Percentiles rank a stretch among this genome's conserved stretches.
These are phyloP conservation scores for Pezicula carpinea DNA, from an alignment of 2,329 filamentous ascomycete species.

Conservation along the genomic window DNA sequence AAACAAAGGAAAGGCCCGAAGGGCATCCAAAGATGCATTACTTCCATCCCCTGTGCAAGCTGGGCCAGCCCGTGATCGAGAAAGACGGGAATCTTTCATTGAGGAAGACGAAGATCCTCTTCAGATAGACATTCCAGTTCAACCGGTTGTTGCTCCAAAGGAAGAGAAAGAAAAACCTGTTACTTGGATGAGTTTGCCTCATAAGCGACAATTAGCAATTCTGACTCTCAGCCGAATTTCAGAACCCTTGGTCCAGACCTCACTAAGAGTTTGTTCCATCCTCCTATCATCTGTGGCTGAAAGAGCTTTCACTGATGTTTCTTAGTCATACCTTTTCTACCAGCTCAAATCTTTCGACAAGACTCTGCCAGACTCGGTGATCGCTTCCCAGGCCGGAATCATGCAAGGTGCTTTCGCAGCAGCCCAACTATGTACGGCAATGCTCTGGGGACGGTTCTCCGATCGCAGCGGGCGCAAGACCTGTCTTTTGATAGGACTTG, in stretches of 20 bases:
- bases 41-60: too few species aligned
- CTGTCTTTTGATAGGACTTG: slow-evolving; percentile 58
- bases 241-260: slow-evolving; percentile 78
- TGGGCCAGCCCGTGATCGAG: not conserved
- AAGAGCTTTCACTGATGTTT: slow-evolving; percentile 35
- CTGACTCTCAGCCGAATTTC: slow-evolving; percentile 75
- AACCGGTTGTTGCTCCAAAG: slow-evolving; percentile 1
- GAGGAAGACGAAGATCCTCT: slow-evolving; percentile 24
- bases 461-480: slow-evolving; percentile 55
- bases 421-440: slow-evolving; percentile 64
- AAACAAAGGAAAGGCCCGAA: not conserved
- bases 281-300: not conserved
- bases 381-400: slow-evolving; percentile 64
- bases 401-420: slow-evolving; percentile 62
- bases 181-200: slow-evolving; percentile 71
- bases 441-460: slow-evolving; percentile 63
- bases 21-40: not conserved
- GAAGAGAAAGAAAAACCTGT: slow-evolving; percentile 35
- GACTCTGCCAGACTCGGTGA: slow-evolving; percentile 34
- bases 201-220: slow-evolving; percentile 73
- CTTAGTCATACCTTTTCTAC: slow-evolving; percentile 66
- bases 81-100: slow-evolving; percentile 3
- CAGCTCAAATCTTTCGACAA: slow-evolving; percentile 60
- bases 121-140: slow-evolving; percentile 18
- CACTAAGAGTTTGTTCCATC: slow-evolving; percentile 27